Percentiles rank a stretch among this genome's conserved stretches.
Conservation (phyloP, 2,329 filamentous ascomycete genomes). For the Zymoseptoria pseudotritici region DNA sequence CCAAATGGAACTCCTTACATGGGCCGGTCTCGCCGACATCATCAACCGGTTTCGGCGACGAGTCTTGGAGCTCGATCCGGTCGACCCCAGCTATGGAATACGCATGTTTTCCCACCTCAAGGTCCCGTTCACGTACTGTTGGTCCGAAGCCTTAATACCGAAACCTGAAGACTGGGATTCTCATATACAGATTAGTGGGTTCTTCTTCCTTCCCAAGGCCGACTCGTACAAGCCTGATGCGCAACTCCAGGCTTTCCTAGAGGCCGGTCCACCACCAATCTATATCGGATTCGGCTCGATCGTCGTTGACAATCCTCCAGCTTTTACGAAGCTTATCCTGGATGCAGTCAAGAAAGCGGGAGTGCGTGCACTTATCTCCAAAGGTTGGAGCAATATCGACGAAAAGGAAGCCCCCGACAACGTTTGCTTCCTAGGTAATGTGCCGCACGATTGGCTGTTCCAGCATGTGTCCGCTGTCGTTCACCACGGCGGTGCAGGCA, state of each 20-base stretch:
- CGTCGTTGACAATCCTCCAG: conserved; percentile 59
- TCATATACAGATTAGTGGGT: conserved; percentile 1
- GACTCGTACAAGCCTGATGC: background rate
- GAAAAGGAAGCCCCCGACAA: background rate
- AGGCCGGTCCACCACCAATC: conserved; percentile 50
- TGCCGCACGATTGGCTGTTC: conserved; percentile 52
- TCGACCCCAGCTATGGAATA: conserved; percentile 73
- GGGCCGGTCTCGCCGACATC: conserved; percentile 47
- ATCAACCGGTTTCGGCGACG: conserved; percentile 76
- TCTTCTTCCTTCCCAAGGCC: background rate
- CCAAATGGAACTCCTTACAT: background rate
- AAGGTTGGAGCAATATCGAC: conserved; percentile 49
- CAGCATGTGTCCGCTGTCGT: conserved; percentile 46
- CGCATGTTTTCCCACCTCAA: conserved; percentile 65
- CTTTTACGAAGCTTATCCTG: conserved; percentile 62
- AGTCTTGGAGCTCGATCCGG: conserved; percentile 61
- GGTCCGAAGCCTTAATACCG: conserved; percentile 68
- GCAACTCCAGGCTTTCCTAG: conserved; percentile 40
- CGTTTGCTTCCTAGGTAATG: conserved; percentile 30
- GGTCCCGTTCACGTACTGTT: conserved; percentile 83
- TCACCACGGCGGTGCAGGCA: conserved; percentile 52
- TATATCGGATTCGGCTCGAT: conserved; percentile 72
- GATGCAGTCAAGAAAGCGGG: conserved; percentile 51
- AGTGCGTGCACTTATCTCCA: conserved; percentile 61
- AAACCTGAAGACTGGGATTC: conserved; percentile 65